Evolutionary conservation across 768 basidiomycete species (phyloP).

Genomic region (Cyclocybe cylindracea): DNA sequence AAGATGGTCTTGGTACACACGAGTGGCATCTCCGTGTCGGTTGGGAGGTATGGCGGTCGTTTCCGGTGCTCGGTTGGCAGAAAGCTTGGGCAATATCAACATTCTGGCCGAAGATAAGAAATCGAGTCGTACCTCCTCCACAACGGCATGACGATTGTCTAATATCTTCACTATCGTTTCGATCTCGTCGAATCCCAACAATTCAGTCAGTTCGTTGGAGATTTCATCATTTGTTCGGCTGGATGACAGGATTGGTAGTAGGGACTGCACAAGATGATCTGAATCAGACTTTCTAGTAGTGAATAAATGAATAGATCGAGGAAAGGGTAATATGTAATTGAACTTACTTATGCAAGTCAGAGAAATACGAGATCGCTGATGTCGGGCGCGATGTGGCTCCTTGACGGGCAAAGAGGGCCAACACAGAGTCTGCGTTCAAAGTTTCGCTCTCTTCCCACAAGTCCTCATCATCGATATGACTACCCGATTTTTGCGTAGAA

Average conservation of each 20-base stretch:
- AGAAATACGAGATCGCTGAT: slow-evolving; percentile 1
- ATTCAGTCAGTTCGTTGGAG: slow-evolving; percentile 74
- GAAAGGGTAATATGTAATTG: neutral
- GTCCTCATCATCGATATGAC: slow-evolving; percentile 3
- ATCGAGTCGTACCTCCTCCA: slow-evolving; percentile 45
- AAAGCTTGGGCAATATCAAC: slow-evolving; percentile 12
- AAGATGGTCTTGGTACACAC: neutral
- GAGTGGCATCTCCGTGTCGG: neutral
- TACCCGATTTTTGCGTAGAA: too few species aligned
- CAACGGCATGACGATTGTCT: slow-evolving; percentile 48
- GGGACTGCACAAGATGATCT: slow-evolving; percentile 9
- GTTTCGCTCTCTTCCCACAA: slow-evolving; percentile 5
- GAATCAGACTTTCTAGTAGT: slow-evolving; percentile 11
- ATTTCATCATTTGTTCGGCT: slow-evolving; percentile 65
- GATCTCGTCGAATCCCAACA: slow-evolving; percentile 83
- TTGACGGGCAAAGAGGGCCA: slow-evolving; percentile 5
- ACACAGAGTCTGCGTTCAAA: slow-evolving; percentile 13
- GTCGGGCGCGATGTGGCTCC: neutral
- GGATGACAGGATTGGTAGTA: slow-evolving; percentile 43
- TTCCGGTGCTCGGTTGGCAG: neutral
- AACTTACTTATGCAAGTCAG: slow-evolving; percentile 12
- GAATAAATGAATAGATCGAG: neutral
- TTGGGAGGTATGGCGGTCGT: neutral
- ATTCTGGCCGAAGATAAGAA: neutral
- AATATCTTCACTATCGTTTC: slow-evolving; percentile 77